These are phyloP conservation scores for Colletotrichum endophyticum DNA, from an alignment of 2,329 filamentous ascomycete species.

Conservation along the genomic window DNA sequence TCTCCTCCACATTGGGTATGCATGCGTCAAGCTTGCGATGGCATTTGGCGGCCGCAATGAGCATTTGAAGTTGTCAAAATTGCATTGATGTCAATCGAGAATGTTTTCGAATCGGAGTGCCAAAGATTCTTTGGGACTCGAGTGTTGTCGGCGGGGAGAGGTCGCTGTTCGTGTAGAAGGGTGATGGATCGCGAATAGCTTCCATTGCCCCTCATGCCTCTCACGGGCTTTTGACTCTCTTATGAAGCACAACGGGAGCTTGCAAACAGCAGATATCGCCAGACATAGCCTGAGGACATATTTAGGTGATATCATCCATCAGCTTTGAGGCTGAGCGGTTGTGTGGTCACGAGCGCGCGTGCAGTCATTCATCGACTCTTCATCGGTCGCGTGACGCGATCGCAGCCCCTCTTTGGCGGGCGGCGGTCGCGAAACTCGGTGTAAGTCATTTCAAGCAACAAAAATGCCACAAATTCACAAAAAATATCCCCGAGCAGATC, in stretches of 20 bases:
- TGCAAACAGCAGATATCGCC: background rate
- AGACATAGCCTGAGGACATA: background rate
- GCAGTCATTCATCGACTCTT: background rate
- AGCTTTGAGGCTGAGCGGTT: background rate
- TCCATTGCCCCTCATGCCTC: background rate
- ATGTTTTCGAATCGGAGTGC: background rate
- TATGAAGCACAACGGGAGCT: background rate
- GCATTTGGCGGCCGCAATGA: background rate
- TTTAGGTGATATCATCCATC: background rate
- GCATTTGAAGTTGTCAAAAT: background rate
- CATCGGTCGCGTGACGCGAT: slow-evolving; percentile 10
- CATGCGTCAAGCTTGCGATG: slow-evolving; percentile 7
- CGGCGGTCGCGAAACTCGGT: slow-evolving; percentile 17
- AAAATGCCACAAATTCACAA: slow-evolving; percentile 11
- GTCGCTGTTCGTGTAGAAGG: background rate
- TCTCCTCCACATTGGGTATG: slow-evolving; percentile 19
- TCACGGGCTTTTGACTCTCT: background rate
- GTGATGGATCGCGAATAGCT: slow-evolving; percentile 10
- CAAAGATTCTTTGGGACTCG: background rate
- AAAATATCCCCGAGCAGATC: background rate
- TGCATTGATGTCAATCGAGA: background rate
- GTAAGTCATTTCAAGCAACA: slow-evolving; percentile 17
- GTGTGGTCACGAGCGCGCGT: background rate
- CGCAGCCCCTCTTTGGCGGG: background rate
- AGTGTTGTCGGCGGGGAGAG: background rate